Percentiles rank a stretch among this genome's conserved stretches.
These are phyloP conservation scores for Neurospora pannonica DNA, from an alignment of 495 filamentous ascomycete species.

Conservation along the genomic window DNA sequence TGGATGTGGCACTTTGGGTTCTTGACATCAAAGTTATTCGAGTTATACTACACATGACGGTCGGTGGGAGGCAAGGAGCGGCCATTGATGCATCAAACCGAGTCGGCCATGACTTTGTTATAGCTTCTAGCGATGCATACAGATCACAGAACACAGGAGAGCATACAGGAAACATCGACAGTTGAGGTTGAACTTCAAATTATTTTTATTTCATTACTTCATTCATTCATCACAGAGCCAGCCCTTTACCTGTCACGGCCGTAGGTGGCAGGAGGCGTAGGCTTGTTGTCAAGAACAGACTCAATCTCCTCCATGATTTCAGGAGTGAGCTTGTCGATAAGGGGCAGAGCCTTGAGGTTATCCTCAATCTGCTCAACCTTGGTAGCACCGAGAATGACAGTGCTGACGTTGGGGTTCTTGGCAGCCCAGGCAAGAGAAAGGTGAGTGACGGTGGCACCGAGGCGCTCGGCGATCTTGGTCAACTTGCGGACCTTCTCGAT, in stretches of 20 bases:
- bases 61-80: neutral
- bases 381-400: slow-evolving; percentile 65
- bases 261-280: slow-evolving; percentile 9
- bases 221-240: neutral
- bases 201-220: neutral
- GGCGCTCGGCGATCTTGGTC: slow-evolving; percentile 53
- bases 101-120: neutral
- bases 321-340: slow-evolving; percentile 55
- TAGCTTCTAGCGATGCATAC: neutral
- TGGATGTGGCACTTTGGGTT: neutral
- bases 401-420: slow-evolving; percentile 65
- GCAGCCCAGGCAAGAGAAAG: slow-evolving; percentile 66
- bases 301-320: slow-evolving; percentile 68
- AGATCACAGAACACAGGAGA: neutral
- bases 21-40: too few species aligned
- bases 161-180: neutral
- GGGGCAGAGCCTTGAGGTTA: slow-evolving; percentile 53
- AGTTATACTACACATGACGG: neutral
- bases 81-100: neutral
- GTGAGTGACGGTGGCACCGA: slow-evolving; percentile 48
- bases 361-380: slow-evolving; percentile 61
- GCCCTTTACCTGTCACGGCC: slow-evolving; percentile 9
- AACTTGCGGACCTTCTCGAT: slow-evolving; percentile 41
- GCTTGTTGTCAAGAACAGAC: slow-evolving; percentile 27
- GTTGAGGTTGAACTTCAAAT: neutral